These are phyloP conservation scores for Lactifluus rugatus DNA, from an alignment of 768 basidiomycete genomes.

Conservation along the genomic window DNA sequence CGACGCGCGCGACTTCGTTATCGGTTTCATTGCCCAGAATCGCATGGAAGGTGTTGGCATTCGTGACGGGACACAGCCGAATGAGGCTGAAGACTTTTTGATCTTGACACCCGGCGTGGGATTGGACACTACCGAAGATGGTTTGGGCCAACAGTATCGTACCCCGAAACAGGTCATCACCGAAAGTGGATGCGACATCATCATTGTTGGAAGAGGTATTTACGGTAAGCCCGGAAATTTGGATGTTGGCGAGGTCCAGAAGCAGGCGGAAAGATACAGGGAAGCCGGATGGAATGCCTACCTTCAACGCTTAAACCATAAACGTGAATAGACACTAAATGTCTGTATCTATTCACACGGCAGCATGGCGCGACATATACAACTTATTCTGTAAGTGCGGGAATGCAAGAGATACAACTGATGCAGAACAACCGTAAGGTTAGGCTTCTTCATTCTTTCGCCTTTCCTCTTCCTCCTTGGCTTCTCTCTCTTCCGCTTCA, in stretches of 20 bases:
- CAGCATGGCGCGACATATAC: background rate
- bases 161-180: constrained; percentile 78
- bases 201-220: constrained; percentile 94
- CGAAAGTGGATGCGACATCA: constrained; percentile 83
- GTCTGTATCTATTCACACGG: background rate
- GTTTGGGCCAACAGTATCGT: constrained; percentile 56
- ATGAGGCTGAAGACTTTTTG: constrained; percentile 61
- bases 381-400: background rate
- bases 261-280: constrained; percentile 78
- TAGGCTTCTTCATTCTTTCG: constrained; percentile 6
- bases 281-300: constrained; percentile 90
- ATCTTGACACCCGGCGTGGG: constrained; percentile 91
- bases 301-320: constrained; percentile 30
- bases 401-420: background rate
- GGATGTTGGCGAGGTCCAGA: constrained; percentile 39
- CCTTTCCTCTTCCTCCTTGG: constrained; percentile 36
- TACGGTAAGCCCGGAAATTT: constrained; percentile 54
- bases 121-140: constrained; percentile 52
- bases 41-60: constrained; percentile 64
- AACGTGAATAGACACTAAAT: background rate
- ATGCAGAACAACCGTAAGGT: background rate
- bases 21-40: constrained; percentile 90
- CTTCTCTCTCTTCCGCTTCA: constrained; percentile 83
- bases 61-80: constrained; percentile 19
- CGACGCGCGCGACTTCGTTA: constrained; percentile 72